Evolutionary conservation across 495 filamentous ascomycete species (phyloP), one percentile per base, ranked within the genome.

Genomic region (Halenospora varia): DNA sequence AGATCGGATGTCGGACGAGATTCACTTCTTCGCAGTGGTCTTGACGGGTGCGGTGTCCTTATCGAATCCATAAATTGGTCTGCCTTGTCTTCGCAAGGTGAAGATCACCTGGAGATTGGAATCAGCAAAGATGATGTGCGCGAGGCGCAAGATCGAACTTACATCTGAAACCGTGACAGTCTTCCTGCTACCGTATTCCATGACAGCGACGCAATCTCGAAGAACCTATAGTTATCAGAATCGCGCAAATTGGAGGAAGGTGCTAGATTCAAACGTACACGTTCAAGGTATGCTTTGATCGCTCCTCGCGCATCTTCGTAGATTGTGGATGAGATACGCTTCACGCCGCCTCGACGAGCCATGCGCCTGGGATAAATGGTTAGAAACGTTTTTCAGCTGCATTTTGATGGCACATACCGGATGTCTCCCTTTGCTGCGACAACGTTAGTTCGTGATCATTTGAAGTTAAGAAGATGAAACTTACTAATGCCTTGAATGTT

Each of bases 261-360:
- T 13, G 8, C 42, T 17, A 8, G 17, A 9, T 9, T 46, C 13
- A 9, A 23, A 62, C 71, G 54, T 68, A 92, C 87, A 25, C 71
- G 58, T n/a, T 74, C 63, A 0, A 92, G 66, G 1, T 77, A 73
- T 0, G 64, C 59, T 25, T 80, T 83, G 1, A 95, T 25, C 0
- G 74, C 82, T 0, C 17, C 17, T 0, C 91, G 77, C 0, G 80
- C 71, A 0, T 90, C 87, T 0, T 89, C 79, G 65, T 96, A 96
- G n/a, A 96, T 86, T 0, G 50, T 58, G 0, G 62, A 76, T 0
- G 82, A 86, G 17, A 95, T 90, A 0, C 90, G 73, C 60, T 89
- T 88, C 3, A 94, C 81, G 0, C 90, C 90, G 2, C 90, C 90
- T 17, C 90, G 82, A 1, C 90, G 82, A 3, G 90, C 90, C 2